Base-by-base conservation (phyloP, 768 basidiomycete genomes). In the Coprinopsis marcescibilis region DNA sequence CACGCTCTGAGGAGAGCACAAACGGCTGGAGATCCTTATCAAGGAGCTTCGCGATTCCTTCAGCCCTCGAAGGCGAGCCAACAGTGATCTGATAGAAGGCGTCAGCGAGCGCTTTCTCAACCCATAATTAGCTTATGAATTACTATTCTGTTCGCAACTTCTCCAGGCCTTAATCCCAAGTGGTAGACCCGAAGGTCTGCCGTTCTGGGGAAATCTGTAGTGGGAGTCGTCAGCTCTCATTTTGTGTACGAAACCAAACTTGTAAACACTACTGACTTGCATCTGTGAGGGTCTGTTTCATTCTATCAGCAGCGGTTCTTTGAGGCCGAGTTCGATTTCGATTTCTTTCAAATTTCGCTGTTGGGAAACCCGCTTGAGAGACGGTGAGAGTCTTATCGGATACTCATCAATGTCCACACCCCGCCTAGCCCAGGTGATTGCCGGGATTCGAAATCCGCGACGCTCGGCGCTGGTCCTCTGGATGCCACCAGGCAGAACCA, bases 181-280 rank as follows among this genome's bases (percentile, higher is more conserved):
- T 89, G 87, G 64, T 89, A 89, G 37, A 88, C 85, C 44, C 84
- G 81, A 41, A 73, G 75, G 59, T 85, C 83, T 39, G 70, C 71
- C 30, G 85, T 85, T 49, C 79, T 76, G 49, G 87, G 87, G 58
- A 89, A 87, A 66, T 89, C 87, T 89, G n/a, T n/a, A n/a, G n/a
- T n/a, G n/a, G n/a, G n/a, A n/a, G n/a, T n/a, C n/a, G n/a, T n/a
- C n/a, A n/a, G n/a, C n/a, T n/a, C n/a, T n/a, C n/a, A n/a, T n/a
- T n/a, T n/a, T n/a, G n/a, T n/a, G n/a, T n/a, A n/a, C n/a, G n/a
- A n/a, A n/a, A n/a, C n/a, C n/a, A n/a, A n/a, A n/a, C n/a, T n/a
- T n/a, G n/a, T n/a, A n/a, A n/a, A n/a, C n/a, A n/a, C 21, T 45
- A 73, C 81, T 58, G 62, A 85, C 85, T 87, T 11, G 85, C 83